Evolutionary conservation across 768 basidiomycete species (phyloP).

Genomic region (Suillus ampliporus): DNA sequence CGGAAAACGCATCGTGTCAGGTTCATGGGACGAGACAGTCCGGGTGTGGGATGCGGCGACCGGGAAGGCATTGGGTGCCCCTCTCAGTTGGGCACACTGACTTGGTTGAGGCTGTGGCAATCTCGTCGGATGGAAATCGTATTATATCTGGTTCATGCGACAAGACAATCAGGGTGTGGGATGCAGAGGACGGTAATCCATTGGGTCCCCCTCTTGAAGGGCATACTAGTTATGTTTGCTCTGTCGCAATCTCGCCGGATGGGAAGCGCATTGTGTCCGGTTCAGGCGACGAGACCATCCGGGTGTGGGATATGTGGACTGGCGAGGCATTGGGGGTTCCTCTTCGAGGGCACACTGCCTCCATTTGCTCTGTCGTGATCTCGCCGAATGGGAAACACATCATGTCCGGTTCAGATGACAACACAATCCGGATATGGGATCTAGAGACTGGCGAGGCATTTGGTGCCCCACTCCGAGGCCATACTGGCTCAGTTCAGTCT

Average conservation of each 20-base stretch:
- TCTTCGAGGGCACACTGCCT: constrained; percentile 7
- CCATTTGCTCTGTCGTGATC: neutral
- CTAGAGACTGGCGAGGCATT: constrained; percentile 2
- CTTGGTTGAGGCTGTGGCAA: neutral
- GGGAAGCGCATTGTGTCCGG: constrained; percentile 10
- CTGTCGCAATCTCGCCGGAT: constrained; percentile 6
- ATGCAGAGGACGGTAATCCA: neutral
- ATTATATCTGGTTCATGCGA: constrained; percentile 8
- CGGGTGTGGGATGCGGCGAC: constrained; percentile 15
- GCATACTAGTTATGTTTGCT: neutral
- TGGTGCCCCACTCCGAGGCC: neutral
- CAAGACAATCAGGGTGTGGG: constrained; percentile 4
- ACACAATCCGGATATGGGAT: constrained; percentile 17
- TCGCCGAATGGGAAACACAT: neutral
- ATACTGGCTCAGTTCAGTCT: neutral
- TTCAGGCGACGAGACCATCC: constrained; percentile 14
- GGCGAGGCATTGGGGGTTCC: constrained; percentile 21
- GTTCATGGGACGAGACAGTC: constrained; percentile 17
- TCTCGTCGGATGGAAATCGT: constrained; percentile 6
- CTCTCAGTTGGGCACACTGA: neutral
- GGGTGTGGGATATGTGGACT: constrained; percentile 23
- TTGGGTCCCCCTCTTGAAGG: neutral
- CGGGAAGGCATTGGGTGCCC: neutral
- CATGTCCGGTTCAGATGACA: neutral
- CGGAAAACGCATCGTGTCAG: constrained; percentile 17